Base-by-base conservation (phyloP, 1,139 yeast genomes). In the Hyphopichia burtonii region DNA sequence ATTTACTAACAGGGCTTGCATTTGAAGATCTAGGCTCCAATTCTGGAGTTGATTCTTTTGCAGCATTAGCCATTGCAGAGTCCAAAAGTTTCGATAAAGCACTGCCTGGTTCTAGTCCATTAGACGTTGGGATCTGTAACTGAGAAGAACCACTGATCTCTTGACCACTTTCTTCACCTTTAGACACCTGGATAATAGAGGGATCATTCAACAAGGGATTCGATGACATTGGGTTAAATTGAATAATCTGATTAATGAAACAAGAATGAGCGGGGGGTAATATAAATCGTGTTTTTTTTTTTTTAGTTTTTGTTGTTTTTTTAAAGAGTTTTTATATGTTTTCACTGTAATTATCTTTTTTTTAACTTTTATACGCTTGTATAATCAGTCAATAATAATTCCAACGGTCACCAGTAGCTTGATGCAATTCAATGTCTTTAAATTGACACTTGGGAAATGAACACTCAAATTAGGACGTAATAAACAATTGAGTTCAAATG, bases 11-110 rank as follows among this genome's bases (percentile, higher is more conserved):
- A 25, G 61, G 63, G 31, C 59, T 54, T 31, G 47, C 41, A 2
- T 53, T 44, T 20, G 44, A 31, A 7, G 62, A 49, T 10, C 50
- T 48, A 25, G 52, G 55, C 19, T 59, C 70, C 16, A 61, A 42
- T 34, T 69, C 77, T 2, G 78, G 76, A 3, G 76, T 68, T 11
- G 67, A 52, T 44, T 74, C 80, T 45, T 67, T 70, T 36, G 78
- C 78, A 10, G 80, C 79, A 34, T 75, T 71, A 25, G 77, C 76
- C 55, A 68, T 67, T 23, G 74, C 74, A 2, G 71, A 64, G 43
- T 68, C 74, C 38, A 72, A 59, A 35, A 72, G 56, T 48, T 66
- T 67, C n/a, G 76, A 66, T 38, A 72, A 65, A 2, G 70, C 76
- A 49, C 61, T 68, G 14, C 68, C 60, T 3, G 74, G 66, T 30